Percentiles rank a stretch among this genome's conserved stretches.
phyloP scores from a whole-genome alignment of 169 alveolate genomes.

The Plasmodium vivax region DNA sequence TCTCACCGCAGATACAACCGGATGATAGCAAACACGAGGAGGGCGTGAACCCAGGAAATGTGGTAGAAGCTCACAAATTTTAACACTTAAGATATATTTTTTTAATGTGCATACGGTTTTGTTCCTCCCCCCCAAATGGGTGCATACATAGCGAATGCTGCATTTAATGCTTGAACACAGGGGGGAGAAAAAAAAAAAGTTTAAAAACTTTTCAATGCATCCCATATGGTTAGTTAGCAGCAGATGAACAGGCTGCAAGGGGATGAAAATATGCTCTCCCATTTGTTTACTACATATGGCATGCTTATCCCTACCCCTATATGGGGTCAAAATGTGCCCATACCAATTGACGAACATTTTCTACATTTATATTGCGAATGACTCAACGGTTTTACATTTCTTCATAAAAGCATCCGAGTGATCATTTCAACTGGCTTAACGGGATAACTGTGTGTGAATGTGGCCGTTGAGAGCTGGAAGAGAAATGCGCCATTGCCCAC shows the following conservation, averaged over 20 bases:
- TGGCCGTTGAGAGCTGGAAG: background rate
- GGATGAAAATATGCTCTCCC: background rate
- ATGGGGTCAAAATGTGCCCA: background rate
- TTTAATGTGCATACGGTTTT: background rate
- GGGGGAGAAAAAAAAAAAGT: background rate
- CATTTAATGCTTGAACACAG: background rate
- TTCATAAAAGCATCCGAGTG: background rate
- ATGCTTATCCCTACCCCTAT: background rate
- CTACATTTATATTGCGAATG: background rate
- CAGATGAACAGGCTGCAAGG: background rate
- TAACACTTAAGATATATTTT: slow-evolving; percentile 2
- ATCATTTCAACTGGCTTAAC: background rate
- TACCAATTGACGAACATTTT: background rate
- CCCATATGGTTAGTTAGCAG: background rate
- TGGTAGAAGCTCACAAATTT: slow-evolving; percentile 55
- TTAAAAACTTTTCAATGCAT: background rate
- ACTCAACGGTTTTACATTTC: background rate
- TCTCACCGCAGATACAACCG: slow-evolving; percentile 34
- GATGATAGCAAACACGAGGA: slow-evolving; percentile 72
- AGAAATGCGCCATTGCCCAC: background rate
- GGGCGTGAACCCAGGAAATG: slow-evolving; percentile 51
- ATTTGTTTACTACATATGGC: background rate
- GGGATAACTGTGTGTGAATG: background rate
- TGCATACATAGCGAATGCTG: background rate
- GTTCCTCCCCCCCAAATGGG: background rate